phyloP scores from a whole-genome alignment of 2,329 filamentous ascomycete species.

The Magnaporthiopsis incrustans region DNA sequence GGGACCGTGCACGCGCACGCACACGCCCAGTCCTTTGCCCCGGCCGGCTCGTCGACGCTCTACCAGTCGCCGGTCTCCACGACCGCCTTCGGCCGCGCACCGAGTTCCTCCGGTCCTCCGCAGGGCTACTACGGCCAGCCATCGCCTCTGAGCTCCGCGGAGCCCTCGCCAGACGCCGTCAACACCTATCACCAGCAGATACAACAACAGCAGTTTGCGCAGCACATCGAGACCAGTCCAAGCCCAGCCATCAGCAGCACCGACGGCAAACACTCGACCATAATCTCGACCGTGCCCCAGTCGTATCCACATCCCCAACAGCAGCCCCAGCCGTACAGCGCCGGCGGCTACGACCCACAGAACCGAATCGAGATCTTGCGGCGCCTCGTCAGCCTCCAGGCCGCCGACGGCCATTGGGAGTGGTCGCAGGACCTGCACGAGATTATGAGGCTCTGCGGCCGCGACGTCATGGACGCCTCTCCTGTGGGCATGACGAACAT shows the following conservation, averaged over 20 bases:
- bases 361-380: slow-evolving; percentile 15
- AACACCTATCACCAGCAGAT: slow-evolving; percentile 2
- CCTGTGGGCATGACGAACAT: slow-evolving; percentile 12
- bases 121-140: not conserved
- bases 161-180: not conserved
- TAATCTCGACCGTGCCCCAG: slow-evolving; percentile 5
- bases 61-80: not conserved
- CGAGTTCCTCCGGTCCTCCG: not conserved
- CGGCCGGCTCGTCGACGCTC: not conserved
- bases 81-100: not conserved
- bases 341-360: slow-evolving; percentile 10
- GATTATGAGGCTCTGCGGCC: slow-evolving; percentile 12
- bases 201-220: slow-evolving; percentile 2
- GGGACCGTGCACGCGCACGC: slow-evolving; percentile 1
- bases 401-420: slow-evolving; percentile 14
- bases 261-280: slow-evolving; percentile 5
- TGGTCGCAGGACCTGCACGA: slow-evolving; percentile 11
- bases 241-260: slow-evolving; percentile 2
- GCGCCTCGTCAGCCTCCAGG: slow-evolving; percentile 13
- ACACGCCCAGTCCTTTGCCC: not conserved
- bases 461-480: slow-evolving; percentile 6
- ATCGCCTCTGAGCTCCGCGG: not conserved
- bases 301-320: not conserved
- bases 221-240: not conserved
- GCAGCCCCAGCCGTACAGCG: not conserved